Base-by-base conservation (phyloP, 768 basidiomycete species). In the Udeniomyces megalosporus region DNA sequence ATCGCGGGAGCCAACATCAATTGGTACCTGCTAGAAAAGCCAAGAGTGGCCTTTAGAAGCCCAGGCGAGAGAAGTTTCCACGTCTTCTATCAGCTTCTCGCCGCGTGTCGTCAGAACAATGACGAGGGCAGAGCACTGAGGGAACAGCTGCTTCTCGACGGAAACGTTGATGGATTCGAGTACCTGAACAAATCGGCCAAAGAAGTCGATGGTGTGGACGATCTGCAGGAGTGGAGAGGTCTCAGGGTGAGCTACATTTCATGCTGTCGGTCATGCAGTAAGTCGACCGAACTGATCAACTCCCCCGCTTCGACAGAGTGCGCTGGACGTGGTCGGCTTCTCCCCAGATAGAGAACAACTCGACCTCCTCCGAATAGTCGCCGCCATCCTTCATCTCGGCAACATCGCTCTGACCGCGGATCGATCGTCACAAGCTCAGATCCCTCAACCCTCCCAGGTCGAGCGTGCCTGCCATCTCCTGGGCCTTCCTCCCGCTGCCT, bases 11-110 rank as follows among this genome's bases (percentile, higher is more conserved):
- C 95, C 28, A 96, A 91, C 71, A 90, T 97, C 64, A 92, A 99
- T 72, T 97, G 95, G 95, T 99, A 99, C 72, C 77, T 99, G 32
- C 76, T 99, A 61, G 95, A 99, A 77, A 99, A 99, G 78, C 92
- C 89, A 70, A 77, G 95, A 66, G 93, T 99, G 2, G 88, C 93
- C 8, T 82, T 82, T 45, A 77, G 95, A 58, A 88, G 82, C 66
- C 83, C 85, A 62, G 87, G 86, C 0, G 95, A 99, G 75, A 79
- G 95, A 35, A 86, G 82, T 70, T 99, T 97, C 71, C 95, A 97
- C 72, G 88, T 97, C 2, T 97, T 99, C 74, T 99, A 97, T 73
- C 91, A 96, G 75, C 70, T 97, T 31, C 77, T 99, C 70, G 62
- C 64, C 5, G 48, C 52, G 26, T 52, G 63, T 38, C 28, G 32